These are phyloP conservation scores for Aspergillus baeticus DNA, from an alignment of 495 filamentous ascomycete genomes.

Conservation along the genomic window DNA sequence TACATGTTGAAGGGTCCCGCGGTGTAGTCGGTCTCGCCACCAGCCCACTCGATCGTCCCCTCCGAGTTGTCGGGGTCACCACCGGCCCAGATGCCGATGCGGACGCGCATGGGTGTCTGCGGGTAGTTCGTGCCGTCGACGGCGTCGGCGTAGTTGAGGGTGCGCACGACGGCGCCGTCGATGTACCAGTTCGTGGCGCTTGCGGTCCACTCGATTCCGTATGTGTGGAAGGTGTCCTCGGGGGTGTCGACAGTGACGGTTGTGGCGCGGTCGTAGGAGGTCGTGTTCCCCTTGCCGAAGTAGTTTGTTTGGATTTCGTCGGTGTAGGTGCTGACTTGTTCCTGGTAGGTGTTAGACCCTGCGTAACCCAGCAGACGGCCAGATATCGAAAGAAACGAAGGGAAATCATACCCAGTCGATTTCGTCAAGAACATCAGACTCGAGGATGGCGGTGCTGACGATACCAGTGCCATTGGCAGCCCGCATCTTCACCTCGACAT, in stretches of 20 bases:
- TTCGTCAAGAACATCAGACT: slow-evolving; percentile 90
- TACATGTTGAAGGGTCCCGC: slow-evolving; percentile 70
- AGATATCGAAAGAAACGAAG: background rate
- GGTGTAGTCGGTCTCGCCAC: slow-evolving; percentile 65
- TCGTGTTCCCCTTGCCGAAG: slow-evolving; percentile 86
- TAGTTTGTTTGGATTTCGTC: slow-evolving; percentile 82
- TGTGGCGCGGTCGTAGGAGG: slow-evolving; percentile 70
- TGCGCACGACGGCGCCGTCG: slow-evolving; percentile 70
- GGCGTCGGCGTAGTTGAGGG: slow-evolving; percentile 56
- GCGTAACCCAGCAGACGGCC: no score
- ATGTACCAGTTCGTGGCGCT: slow-evolving; percentile 74
- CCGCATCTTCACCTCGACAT: slow-evolving; percentile 68
- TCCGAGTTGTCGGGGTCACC: slow-evolving; percentile 66
- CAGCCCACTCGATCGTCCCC: slow-evolving; percentile 66
- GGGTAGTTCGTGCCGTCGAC: slow-evolving; percentile 74
- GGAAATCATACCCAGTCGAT: slow-evolving; percentile 74
- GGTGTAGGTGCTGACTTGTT: slow-evolving; percentile 27
- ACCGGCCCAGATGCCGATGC: slow-evolving; percentile 79
- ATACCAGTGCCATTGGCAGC: slow-evolving; percentile 72
- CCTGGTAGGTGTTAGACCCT: slow-evolving; percentile 6
- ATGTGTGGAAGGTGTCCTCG: slow-evolving; percentile 71
- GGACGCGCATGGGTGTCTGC: slow-evolving; percentile 82
- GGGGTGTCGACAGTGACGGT: slow-evolving; percentile 58
- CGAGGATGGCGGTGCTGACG: slow-evolving; percentile 75
- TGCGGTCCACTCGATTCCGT: slow-evolving; percentile 79